These are phyloP conservation scores for Kitagawia praeruptora DNA, from an alignment of 129 eudicot genomes.

Conservation along the genomic window DNA sequence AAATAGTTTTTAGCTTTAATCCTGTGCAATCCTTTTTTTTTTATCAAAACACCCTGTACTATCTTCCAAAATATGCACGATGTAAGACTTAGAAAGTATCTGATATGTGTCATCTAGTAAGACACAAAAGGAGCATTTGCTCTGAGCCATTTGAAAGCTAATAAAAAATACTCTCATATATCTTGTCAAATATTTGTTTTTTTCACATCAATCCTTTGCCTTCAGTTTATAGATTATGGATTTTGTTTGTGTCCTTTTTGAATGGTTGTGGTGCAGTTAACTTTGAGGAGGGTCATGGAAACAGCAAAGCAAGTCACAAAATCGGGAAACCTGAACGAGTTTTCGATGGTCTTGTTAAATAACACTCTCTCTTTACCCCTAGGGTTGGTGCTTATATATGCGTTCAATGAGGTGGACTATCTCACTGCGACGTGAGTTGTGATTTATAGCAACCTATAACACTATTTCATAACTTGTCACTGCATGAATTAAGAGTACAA, in stretches of 20 bases:
- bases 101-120: not conserved
- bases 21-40: not conserved
- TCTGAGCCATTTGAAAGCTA: not conserved
- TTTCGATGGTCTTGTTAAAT: constrained; percentile 92
- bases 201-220: not conserved
- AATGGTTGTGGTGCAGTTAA: constrained; percentile 53
- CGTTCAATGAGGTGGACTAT: constrained; percentile 87
- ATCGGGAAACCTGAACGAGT: constrained; percentile 90
- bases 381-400: constrained; percentile 57
- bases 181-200: not conserved
- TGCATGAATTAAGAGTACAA: not conserved
- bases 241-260: constrained; percentile 5
- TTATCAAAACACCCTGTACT: not conserved
- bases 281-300: constrained; percentile 84
- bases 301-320: constrained; percentile 92
- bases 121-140: not conserved
- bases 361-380: constrained; percentile 85
- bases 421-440: constrained; percentile 72
- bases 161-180: not conserved
- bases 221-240: not conserved
- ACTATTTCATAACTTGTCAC: not conserved
- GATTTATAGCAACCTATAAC: constrained; percentile 9
- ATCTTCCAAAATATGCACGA: not conserved
- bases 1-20: not conserved
- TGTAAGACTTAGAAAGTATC: not conserved